Conservation (phyloP, 169 alveolate genomes). For the Besnoitia besnoiti region DNA sequence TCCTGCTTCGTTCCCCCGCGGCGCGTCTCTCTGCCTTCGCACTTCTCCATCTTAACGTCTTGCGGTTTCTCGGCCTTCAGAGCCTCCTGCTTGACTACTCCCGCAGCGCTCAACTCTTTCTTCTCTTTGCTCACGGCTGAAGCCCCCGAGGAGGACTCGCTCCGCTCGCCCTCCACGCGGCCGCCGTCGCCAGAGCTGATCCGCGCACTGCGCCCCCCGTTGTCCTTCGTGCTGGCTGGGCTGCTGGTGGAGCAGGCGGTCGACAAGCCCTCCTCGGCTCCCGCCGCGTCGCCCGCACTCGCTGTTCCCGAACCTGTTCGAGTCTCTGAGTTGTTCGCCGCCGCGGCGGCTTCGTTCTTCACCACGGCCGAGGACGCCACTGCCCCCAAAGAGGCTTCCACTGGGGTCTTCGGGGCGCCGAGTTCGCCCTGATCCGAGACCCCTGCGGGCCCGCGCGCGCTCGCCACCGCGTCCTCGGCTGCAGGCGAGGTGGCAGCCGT, state of each 20-base stretch:
- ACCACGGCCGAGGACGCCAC: background rate
- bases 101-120: too few relatives aligned
- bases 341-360: background rate
- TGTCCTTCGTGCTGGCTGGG: slow-evolving; percentile 12
- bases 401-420: background rate
- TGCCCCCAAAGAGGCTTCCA: background rate
- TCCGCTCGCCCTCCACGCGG: slow-evolving; percentile 36
- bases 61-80: too few relatives aligned
- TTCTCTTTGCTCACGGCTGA: background rate
- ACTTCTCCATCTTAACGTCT: background rate
- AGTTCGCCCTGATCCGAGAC: background rate
- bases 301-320: background rate
- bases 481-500: slow-evolving; percentile 19
- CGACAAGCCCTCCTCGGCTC: slow-evolving; percentile 6
- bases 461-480: background rate
- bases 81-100: too few relatives aligned
- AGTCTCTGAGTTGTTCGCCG: background rate
- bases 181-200: slow-evolving; percentile 1
- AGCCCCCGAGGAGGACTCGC: slow-evolving; percentile 18
- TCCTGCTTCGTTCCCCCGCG: slow-evolving; percentile 11
- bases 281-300: background rate
- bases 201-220: background rate
- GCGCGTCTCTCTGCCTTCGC: background rate
- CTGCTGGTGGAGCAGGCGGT: slow-evolving; percentile 63
- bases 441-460: background rate